phyloP scores from a whole-genome alignment of 2,329 filamentous ascomycete species.

The Cladophialophora immunda region DNA sequence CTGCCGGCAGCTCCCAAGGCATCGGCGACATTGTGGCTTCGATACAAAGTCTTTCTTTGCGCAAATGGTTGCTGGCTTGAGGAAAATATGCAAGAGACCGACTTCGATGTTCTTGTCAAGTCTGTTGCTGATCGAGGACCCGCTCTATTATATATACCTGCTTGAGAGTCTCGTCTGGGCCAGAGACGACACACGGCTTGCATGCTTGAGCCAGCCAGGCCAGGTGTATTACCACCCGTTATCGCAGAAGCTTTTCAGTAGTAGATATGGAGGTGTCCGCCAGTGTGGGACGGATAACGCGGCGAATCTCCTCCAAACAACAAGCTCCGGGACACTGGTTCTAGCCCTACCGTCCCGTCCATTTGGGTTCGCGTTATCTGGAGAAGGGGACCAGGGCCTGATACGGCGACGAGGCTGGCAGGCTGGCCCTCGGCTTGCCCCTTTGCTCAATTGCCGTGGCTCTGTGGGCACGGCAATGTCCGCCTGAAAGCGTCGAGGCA shows the following conservation, averaged over 20 bases:
- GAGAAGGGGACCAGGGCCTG: neutral
- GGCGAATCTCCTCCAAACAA: neutral
- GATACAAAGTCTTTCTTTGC: neutral
- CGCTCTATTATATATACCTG: slow-evolving; percentile 1
- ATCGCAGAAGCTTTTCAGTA: neutral
- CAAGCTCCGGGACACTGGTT: neutral
- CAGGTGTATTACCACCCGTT: neutral
- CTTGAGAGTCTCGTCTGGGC: neutral
- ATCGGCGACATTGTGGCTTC: slow-evolving; percentile 14
- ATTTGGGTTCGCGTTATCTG: slow-evolving; percentile 16
- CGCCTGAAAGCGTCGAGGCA: neutral
- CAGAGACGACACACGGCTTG: neutral
- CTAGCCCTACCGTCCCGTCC: neutral
- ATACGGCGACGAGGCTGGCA: slow-evolving; percentile 1
- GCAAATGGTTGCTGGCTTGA: neutral
- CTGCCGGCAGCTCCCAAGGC: slow-evolving; percentile 28
- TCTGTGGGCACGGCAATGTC: slow-evolving; percentile 7
- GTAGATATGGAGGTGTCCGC: slow-evolving; percentile 13
- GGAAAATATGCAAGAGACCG: neutral
- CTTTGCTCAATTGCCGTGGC: neutral
- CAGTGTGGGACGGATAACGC: neutral
- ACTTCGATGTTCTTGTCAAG: neutral
- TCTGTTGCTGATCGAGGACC: neutral
- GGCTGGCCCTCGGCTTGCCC: neutral
- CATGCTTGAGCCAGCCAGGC: neutral